phyloP scores from a whole-genome alignment of 1,284 basidiomycete genomes.

The Butyriboletus appendiculatus region DNA sequence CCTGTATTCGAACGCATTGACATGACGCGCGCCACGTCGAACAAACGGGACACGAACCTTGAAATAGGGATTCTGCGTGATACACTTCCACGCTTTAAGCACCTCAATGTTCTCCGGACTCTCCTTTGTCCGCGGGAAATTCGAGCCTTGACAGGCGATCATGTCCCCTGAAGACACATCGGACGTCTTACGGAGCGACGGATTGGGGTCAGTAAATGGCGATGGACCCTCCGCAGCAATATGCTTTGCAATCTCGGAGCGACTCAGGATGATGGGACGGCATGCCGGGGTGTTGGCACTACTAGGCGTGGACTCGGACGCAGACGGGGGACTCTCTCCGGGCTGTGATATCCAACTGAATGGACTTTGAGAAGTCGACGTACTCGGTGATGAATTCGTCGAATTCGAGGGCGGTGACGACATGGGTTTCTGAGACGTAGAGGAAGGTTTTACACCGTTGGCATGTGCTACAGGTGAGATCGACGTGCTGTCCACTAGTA shows the following conservation, averaged over 20 bases:
- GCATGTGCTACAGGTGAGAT: slow-evolving; percentile 50
- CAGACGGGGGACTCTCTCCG: slow-evolving; percentile 32
- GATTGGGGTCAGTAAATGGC: slow-evolving; percentile 40
- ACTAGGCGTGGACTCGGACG: slow-evolving; percentile 19
- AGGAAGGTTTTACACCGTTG: slow-evolving; percentile 22
- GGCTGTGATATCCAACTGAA: slow-evolving; percentile 38
- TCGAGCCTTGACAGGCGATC: slow-evolving; percentile 60
- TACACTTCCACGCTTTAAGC: slow-evolving; percentile 71
- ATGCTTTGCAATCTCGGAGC: slow-evolving; percentile 49
- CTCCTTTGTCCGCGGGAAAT: slow-evolving; percentile 65
- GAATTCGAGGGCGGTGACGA: slow-evolving; percentile 30
- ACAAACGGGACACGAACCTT: slow-evolving; percentile 48
- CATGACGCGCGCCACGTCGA: background rate
- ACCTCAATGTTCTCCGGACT: slow-evolving; percentile 76
- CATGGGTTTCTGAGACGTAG: slow-evolving; percentile 17
- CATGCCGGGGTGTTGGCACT: slow-evolving; percentile 2
- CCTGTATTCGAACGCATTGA: slow-evolving; percentile 40
- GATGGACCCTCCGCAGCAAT: slow-evolving; percentile 54
- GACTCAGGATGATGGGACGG: slow-evolving; percentile 55
- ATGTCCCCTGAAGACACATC: slow-evolving; percentile 42
- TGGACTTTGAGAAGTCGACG: slow-evolving; percentile 41
- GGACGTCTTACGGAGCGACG: slow-evolving; percentile 28
- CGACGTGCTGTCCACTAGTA: slow-evolving; percentile 44
- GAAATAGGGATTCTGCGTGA: slow-evolving; percentile 70
- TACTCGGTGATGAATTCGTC: slow-evolving; percentile 29